A percentile compares a stretch with the other conserved stretches of the same genome.
Conservation (phyloP, 352 stramenopile species). For the Elongisporangium anandrum region DNA sequence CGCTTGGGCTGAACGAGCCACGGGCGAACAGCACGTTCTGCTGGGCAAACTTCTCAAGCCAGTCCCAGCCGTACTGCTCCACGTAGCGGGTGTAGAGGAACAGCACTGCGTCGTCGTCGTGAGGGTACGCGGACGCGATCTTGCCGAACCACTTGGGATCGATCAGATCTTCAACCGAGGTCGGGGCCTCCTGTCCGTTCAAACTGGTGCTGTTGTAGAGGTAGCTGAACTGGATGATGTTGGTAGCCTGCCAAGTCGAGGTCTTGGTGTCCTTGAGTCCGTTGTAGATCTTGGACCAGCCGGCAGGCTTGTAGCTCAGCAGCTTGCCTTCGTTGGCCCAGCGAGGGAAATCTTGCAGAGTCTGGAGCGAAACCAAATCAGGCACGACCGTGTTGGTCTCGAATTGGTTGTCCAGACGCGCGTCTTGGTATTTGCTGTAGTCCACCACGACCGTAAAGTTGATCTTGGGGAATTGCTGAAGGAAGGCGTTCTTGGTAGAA, state of each 20-base stretch:
- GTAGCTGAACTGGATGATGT: too few species aligned
- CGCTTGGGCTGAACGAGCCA: conserved; percentile 9
- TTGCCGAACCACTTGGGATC: conserved; percentile 25
- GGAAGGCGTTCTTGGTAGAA: conserved; percentile 18
- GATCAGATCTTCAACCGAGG: conserved; percentile 21
- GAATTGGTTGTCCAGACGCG: conserved; percentile 58
- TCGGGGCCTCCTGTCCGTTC: conserved; percentile 11
- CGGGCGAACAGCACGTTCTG: conserved; percentile 16
- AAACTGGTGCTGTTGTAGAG: conserved; percentile 24
- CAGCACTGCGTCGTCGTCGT: conserved; percentile 42
- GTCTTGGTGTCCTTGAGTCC: conserved; percentile 2
- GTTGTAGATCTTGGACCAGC: too few species aligned
- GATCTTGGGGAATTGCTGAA: conserved; percentile 33
- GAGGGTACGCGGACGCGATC: too few species aligned
- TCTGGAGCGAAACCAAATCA: conserved; percentile 42
- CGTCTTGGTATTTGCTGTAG: conserved; percentile 54
- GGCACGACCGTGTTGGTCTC: conserved; percentile 37
- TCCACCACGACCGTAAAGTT: conserved; percentile 58
- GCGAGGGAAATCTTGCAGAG: conserved; percentile 50
- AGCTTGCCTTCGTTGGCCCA: conserved; percentile 37
- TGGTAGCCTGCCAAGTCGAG: conserved; percentile 49
- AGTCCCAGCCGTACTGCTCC: conserved; percentile 33
- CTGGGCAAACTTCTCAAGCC: conserved; percentile 15
- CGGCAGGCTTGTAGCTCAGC: conserved; percentile 11
- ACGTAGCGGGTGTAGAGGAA: conserved; percentile 43